phyloP scores from a whole-genome alignment of 2,329 filamentous ascomycete genomes.

The Zalaria sp. region DNA sequence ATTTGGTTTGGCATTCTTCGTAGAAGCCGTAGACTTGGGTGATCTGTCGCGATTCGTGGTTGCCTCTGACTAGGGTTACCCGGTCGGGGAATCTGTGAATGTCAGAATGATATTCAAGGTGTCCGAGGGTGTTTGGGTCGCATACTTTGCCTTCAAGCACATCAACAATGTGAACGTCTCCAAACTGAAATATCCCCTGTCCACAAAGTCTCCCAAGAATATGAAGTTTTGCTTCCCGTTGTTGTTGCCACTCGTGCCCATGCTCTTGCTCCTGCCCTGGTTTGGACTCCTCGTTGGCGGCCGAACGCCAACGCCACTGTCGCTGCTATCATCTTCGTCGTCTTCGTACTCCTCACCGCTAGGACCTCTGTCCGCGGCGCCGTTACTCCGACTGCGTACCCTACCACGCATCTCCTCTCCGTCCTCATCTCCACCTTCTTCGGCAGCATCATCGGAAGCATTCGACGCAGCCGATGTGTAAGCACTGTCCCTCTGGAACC shows the following conservation, averaged over 20 bases:
- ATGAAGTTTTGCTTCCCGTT: slow-evolving; percentile 55
- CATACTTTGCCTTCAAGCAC: slow-evolving; percentile 56
- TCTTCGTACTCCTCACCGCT: slow-evolving; percentile 25
- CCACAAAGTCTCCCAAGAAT: slow-evolving; percentile 61
- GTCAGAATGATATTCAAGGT: not conserved
- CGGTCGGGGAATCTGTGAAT: slow-evolving; percentile 48
- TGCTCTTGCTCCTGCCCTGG: slow-evolving; percentile 21
- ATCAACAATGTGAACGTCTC: slow-evolving; percentile 60
- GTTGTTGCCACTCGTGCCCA: slow-evolving; percentile 26
- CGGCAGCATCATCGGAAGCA: slow-evolving; percentile 17
- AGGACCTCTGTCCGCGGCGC: slow-evolving; percentile 13
- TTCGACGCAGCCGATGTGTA: slow-evolving; percentile 40
- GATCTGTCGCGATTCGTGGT: slow-evolving; percentile 98
- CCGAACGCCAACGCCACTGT: slow-evolving; percentile 27
- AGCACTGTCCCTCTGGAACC: slow-evolving; percentile 34
- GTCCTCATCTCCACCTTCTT: slow-evolving; percentile 28
- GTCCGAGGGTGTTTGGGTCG: not conserved
- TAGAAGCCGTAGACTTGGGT: slow-evolving; percentile 99
- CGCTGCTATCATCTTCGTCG: slow-evolving; percentile 33
- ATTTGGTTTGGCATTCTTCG: slow-evolving; percentile 96
- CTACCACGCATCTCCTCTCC: slow-evolving; percentile 28
- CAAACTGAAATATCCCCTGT: slow-evolving; percentile 59
- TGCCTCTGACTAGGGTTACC: slow-evolving; percentile 96
- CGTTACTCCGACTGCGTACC: slow-evolving; percentile 20
- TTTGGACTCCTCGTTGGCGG: slow-evolving; percentile 10